A percentile compares a stretch with the other conserved stretches of the same genome.
These are phyloP conservation scores for Xylaria sp. DNA, from an alignment of 2,329 filamentous ascomycete species.

Conservation along the genomic window DNA sequence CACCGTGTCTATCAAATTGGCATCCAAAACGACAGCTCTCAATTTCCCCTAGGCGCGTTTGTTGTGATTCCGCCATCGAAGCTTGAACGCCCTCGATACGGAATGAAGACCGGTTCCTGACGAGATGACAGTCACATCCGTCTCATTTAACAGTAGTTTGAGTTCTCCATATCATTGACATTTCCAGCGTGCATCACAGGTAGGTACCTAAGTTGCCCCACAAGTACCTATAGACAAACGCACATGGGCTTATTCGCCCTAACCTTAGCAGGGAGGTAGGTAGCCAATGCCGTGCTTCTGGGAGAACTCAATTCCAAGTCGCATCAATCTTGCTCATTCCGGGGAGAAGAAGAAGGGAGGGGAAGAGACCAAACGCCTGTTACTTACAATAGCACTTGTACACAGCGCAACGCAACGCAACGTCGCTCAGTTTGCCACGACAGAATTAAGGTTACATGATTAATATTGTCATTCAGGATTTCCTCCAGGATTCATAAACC, in stretches of 20 bases:
- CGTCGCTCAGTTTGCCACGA: neutral
- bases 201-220: neutral
- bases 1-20: too few species aligned
- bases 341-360: too few species aligned
- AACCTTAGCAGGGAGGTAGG: neutral
- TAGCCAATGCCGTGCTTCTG: neutral
- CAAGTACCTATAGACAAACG: neutral
- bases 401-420: neutral
- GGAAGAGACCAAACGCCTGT: too few species aligned
- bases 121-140: constrained; percentile 2
- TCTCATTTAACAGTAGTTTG: neutral
- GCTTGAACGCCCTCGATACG: neutral
- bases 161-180: neutral
- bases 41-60: neutral
- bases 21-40: neutral
- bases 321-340: too few species aligned
- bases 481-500: neutral
- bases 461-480: constrained; percentile 3
- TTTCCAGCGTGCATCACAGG: neutral
- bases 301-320: too few species aligned
- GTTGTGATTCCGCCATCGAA: neutral
- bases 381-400: too few species aligned
- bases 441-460: constrained; percentile 6
- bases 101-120: neutral
- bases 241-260: neutral